Base-by-base conservation (phyloP, 306 rosid species). In the Cucurbita moschata region DNA sequence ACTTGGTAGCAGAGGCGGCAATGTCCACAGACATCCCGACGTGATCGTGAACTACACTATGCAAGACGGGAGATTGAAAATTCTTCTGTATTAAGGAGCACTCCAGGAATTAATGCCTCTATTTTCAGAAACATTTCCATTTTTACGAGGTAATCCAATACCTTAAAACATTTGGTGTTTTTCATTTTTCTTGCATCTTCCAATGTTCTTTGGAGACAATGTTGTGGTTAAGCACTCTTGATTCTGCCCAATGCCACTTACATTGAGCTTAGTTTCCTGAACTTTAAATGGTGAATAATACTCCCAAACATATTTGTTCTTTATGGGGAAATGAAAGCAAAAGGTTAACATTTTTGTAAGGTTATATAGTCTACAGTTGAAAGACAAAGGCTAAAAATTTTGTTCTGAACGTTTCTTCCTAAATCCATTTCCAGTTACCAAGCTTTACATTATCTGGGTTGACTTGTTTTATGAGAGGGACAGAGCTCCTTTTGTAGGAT, bases 1-100 rank as follows among this genome's bases (percentile, higher is more conserved):
- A 38, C 57, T 81, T 82, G 83, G 77, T 81, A 78, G 57, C 79
- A 90, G 98, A 86, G 77, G 68, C 85, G 86, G 4, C 65, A 76
- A 69, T 66, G 86, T 89, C 49, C 77, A 67, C 65, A 84, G 86
- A 79, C 86, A 58, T 94, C 97, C 10, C 80, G 19, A 65, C 80
- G 77, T 6, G 92, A 94, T 43, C 85, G 75, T 23, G 92, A 94
- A 82, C 92, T 94, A 60, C 77, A 82, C 5, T 73, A 86, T 64
- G 96, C 88, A 62, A 94, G 83, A 78, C 43, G 56, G 59, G 82
- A 84, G 83, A 87, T 94, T 71, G 84, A 80, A 84, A 89, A 83
- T 40, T 89, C 89, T 59, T 86, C 80, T 11, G 54, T 68, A 5
- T 5, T 82, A 37, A 67, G 83, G 74, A 83, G 80, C 68, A 50